These are phyloP conservation scores for Tympanopsis confertula DNA, from an alignment of 2,329 filamentous ascomycete species.

Conservation along the genomic window DNA sequence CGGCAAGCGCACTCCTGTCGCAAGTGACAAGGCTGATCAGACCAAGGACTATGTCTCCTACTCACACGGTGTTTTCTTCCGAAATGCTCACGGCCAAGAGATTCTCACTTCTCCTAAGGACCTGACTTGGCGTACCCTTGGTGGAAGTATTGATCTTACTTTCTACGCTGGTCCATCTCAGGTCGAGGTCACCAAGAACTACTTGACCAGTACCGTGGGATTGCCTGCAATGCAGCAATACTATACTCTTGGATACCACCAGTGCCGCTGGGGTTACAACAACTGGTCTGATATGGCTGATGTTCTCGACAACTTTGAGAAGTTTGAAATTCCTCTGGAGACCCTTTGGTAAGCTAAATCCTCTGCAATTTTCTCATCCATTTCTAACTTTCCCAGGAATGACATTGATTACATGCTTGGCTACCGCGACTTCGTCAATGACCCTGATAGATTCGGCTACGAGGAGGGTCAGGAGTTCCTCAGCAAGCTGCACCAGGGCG, in stretches of 20 bases:
- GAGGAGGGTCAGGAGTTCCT: constrained; percentile 47
- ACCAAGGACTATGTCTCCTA: constrained; percentile 48
- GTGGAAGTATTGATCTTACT: constrained; percentile 69
- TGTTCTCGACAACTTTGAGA: constrained; percentile 55
- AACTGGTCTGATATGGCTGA: constrained; percentile 60
- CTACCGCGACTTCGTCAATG: constrained; percentile 51
- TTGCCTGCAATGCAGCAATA: constrained; percentile 72
- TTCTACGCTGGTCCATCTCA: constrained; percentile 66
- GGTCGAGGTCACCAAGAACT: constrained; percentile 57
- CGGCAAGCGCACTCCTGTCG: constrained; percentile 35
- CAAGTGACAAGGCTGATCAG: constrained; percentile 38
- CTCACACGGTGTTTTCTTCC: constrained; percentile 66
- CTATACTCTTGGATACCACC: constrained; percentile 71
- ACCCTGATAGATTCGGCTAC: constrained; percentile 43
- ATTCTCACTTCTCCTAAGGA: constrained; percentile 50
- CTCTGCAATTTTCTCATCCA: constrained; percentile 26
- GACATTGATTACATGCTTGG: constrained; percentile 63
- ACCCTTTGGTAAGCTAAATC: constrained; percentile 48
- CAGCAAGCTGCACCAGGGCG: constrained; percentile 45
- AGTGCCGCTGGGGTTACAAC: constrained; percentile 72
- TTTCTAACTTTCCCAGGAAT: constrained; percentile 35
- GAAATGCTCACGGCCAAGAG: constrained; percentile 70
- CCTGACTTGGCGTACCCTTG: constrained; percentile 64
- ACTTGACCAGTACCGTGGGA: constrained; percentile 55
- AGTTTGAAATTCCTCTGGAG: constrained; percentile 56